Evolutionary conservation across 257 asterid species (phyloP).

Genomic region (Coffea eugenioides): DNA sequence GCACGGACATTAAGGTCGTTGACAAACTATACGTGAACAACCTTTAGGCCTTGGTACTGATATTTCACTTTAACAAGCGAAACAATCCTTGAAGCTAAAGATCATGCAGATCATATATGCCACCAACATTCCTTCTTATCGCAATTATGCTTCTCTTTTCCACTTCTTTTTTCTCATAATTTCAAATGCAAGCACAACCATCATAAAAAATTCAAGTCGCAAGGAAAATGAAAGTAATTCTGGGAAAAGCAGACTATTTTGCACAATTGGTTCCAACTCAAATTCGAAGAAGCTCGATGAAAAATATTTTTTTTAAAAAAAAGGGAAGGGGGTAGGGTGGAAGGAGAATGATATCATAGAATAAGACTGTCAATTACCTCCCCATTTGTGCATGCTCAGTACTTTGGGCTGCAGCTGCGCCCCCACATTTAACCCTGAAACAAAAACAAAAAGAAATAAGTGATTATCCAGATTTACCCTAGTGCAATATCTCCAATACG

Average conservation of each 20-base stretch:
- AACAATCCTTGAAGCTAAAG: background rate
- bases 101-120: too few species aligned
- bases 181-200: background rate
- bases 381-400: background rate
- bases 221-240: background rate
- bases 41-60: too few species aligned
- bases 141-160: background rate
- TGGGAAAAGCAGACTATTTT: background rate
- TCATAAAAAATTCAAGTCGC: background rate
- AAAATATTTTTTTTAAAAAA: too few species aligned
- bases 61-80: background rate
- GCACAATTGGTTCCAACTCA: background rate
- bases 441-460: background rate
- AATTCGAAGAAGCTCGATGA: background rate
- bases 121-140: background rate
- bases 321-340: background rate
- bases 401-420: conserved; percentile 13
- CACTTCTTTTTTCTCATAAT: background rate
- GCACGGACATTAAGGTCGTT: background rate
- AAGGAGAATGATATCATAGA: background rate
- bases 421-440: conserved; percentile 23
- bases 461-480: background rate
- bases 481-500: background rate
- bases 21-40: background rate
- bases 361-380: conserved; percentile 1